phyloP scores from a whole-genome alignment of 306 rosid species.

The Hippophae tibetana region DNA sequence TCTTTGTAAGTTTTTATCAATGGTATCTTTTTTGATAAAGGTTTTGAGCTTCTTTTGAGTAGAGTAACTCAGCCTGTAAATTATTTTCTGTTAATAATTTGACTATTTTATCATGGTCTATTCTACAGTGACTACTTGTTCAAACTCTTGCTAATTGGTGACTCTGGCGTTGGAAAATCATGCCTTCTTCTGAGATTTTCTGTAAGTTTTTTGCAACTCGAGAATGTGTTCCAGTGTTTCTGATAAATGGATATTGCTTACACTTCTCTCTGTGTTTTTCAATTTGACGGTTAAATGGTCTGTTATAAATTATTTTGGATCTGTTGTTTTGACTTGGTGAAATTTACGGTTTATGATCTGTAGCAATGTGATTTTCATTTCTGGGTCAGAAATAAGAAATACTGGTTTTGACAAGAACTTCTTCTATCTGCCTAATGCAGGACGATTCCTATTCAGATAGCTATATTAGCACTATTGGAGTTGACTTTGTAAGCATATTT shows the following conservation, averaged over 20 bases:
- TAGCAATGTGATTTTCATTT: neutral
- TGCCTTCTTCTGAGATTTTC: constrained; percentile 51
- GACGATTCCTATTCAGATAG: constrained; percentile 52
- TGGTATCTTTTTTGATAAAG: too few relatives aligned
- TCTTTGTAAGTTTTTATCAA: too few relatives aligned
- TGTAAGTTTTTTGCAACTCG: constrained; percentile 21
- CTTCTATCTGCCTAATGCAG: constrained; percentile 15
- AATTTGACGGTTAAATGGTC: neutral
- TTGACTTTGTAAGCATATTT: constrained; percentile 39
- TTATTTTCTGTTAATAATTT: neutral
- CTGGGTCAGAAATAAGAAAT: constrained; percentile 1
- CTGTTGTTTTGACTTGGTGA: neutral
- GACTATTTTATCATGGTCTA: constrained; percentile 1
- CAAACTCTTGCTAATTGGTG: constrained; percentile 50
- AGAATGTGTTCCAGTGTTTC: too few relatives aligned
- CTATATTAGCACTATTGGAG: constrained; percentile 52
- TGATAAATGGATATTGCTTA: neutral
- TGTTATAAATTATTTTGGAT: too few relatives aligned
- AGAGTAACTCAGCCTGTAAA: too few relatives aligned
- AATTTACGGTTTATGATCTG: neutral
- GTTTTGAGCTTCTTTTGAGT: too few relatives aligned
- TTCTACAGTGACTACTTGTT: constrained; percentile 44
- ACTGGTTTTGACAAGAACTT: neutral
- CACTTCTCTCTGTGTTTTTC: neutral
- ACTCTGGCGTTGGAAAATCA: constrained; percentile 47